These are phyloP conservation scores for Amylocystis lapponica DNA, from an alignment of 768 basidiomycete species.

Conservation along the genomic window DNA sequence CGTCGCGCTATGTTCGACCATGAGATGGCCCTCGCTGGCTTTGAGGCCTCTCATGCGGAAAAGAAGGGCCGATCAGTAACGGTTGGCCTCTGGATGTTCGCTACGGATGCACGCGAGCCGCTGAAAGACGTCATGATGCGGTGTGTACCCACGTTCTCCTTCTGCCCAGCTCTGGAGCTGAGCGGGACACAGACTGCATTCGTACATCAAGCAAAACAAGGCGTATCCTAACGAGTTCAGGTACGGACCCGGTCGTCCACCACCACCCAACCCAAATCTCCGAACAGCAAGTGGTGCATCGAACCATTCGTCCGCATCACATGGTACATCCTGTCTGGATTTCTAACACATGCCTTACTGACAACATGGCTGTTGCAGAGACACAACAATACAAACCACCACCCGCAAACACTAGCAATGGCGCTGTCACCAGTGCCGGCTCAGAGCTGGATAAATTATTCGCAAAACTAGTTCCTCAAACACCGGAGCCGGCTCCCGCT, in stretches of 20 bases:
- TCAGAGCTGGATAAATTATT: constrained; percentile 41
- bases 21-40: constrained; percentile 38
- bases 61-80: constrained; percentile 46
- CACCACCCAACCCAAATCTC: constrained; percentile 45
- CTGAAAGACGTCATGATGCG: constrained; percentile 67
- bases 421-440: constrained; percentile 4
- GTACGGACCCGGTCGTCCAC: constrained; percentile 62
- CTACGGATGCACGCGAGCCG: constrained; percentile 63
- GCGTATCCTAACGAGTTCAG: constrained; percentile 70
- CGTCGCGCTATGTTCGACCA: constrained; percentile 14
- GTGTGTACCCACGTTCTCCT: constrained; percentile 29
- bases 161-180: background rate
- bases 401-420: constrained; percentile 9
- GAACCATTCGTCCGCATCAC: background rate
- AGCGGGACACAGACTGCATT: constrained; percentile 45
- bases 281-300: constrained; percentile 13
- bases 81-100: constrained; percentile 73
- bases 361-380: background rate
- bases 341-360: background rate
- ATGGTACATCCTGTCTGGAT: background rate
- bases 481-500: constrained; percentile 7
- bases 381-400: background rate
- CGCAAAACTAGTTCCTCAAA: constrained; percentile 31
- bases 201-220: constrained; percentile 57
- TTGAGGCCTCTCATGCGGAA: constrained; percentile 32